Evolutionary conservation across 768 basidiomycete genomes (phyloP).

Genomic region (Russula sp.): DNA sequence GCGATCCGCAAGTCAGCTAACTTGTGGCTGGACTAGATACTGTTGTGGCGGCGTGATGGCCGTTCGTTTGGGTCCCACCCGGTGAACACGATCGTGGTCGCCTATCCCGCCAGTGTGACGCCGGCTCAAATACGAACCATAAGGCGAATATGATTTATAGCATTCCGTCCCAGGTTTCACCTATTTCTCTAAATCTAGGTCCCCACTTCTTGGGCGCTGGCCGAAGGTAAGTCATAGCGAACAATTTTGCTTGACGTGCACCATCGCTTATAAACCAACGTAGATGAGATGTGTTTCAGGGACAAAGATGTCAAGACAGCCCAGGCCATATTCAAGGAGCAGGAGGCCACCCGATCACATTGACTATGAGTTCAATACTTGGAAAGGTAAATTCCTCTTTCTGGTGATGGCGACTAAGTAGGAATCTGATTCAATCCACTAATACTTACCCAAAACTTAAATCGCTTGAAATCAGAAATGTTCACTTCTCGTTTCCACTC

Average conservation of each 20-base stretch:
- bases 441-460: background rate
- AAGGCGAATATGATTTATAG: conserved; percentile 24
- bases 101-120: conserved; percentile 36
- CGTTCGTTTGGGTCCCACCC: conserved; percentile 28
- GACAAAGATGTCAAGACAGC: conserved; percentile 27
- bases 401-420: background rate
- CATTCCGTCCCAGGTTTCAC: conserved; percentile 23
- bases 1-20: background rate
- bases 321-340: conserved; percentile 31
- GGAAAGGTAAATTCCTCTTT: conserved; percentile 29
- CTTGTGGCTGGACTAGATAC: conserved; percentile 29
- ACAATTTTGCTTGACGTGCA: background rate
- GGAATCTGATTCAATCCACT: conserved; percentile 11
- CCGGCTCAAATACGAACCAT: conserved; percentile 34
- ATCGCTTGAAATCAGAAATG: background rate
- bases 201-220: conserved; percentile 33
- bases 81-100: conserved; percentile 36
- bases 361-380: conserved; percentile 35
- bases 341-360: conserved; percentile 29
- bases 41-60: conserved; percentile 35
- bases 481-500: conserved; percentile 19
- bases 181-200: background rate
- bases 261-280: background rate
- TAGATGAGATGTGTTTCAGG: conserved; percentile 35
- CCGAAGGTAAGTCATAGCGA: conserved; percentile 31